These are phyloP conservation scores for Fragaria nilgerrensis DNA, from an alignment of 306 rosid species.

Conservation along the genomic window DNA sequence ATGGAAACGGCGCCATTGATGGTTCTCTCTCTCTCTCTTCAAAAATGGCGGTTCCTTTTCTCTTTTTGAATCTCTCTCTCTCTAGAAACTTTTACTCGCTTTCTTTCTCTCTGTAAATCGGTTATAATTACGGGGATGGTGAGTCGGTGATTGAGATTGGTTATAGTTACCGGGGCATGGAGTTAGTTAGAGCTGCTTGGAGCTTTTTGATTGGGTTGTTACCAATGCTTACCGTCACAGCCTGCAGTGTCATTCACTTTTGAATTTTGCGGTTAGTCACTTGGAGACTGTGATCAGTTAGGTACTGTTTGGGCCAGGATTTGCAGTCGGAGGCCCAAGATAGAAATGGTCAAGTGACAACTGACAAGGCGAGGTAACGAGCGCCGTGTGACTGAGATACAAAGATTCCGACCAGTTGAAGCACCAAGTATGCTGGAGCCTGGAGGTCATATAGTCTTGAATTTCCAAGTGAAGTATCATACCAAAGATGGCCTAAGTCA, in stretches of 20 bases:
- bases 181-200: not conserved
- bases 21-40: slow-evolving; percentile 24
- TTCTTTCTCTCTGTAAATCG: not conserved
- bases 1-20: slow-evolving; percentile 56
- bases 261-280: not conserved
- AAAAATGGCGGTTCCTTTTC: slow-evolving; percentile 56
- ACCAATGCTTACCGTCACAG: not conserved
- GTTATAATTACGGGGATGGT: not conserved
- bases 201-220: slow-evolving; percentile 15
- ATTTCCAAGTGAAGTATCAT: no score
- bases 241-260: not conserved
- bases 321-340: not conserved
- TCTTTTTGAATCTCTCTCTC: slow-evolving; percentile 7
- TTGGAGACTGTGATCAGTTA: not conserved
- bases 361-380: no score
- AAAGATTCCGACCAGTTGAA: no score
- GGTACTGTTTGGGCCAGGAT: not conserved
- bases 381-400: no score
- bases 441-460: no score
- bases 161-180: not conserved
- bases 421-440: no score
- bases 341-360: not conserved
- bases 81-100: not conserved
- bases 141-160: not conserved
- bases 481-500: no score